Percentiles rank a stretch among this genome's conserved stretches.
These are phyloP conservation scores for Kwoniella shandongensis DNA, from an alignment of 768 basidiomycete genomes.

Conservation along the genomic window DNA sequence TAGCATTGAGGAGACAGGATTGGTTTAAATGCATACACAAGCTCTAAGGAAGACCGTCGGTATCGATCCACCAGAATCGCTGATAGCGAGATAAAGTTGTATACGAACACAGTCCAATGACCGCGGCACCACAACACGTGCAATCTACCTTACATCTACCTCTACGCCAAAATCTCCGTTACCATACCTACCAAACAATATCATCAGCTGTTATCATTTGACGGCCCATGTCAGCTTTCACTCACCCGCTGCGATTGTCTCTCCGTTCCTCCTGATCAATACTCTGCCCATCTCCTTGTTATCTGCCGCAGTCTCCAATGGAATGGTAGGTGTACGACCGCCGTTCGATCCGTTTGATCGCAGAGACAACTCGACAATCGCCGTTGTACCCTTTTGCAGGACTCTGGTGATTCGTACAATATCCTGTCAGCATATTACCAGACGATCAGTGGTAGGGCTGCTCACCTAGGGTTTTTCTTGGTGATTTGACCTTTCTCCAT, in stretches of 20 bases:
- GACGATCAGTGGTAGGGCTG: constrained; percentile 9
- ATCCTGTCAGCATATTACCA: not conserved
- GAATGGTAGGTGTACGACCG: constrained; percentile 61
- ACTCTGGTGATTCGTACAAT: constrained; percentile 61
- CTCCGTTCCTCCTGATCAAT: constrained; percentile 79
- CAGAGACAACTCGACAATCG: constrained; percentile 78
- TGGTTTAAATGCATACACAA: no score
- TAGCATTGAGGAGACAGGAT: no score
- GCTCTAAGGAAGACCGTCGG: no score
- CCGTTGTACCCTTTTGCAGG: constrained; percentile 77
- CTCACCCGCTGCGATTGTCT: constrained; percentile 87
- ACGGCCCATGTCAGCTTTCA: no score
- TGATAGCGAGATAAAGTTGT: no score
- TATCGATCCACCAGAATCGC: no score
- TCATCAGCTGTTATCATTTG: no score
- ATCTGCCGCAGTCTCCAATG: constrained; percentile 76
- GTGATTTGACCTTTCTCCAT: constrained; percentile 76
- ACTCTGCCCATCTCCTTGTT: constrained; percentile 98
- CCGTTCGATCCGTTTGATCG: constrained; percentile 59
- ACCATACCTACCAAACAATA: no score
- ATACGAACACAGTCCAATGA: no score
- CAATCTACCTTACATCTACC: no score
- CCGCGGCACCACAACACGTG: no score
- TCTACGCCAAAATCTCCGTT: no score
- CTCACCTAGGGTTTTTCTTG: constrained; percentile 78